Base-by-base conservation (phyloP, 352 stramenopile species). In the Pythium brachiatum region DNA sequence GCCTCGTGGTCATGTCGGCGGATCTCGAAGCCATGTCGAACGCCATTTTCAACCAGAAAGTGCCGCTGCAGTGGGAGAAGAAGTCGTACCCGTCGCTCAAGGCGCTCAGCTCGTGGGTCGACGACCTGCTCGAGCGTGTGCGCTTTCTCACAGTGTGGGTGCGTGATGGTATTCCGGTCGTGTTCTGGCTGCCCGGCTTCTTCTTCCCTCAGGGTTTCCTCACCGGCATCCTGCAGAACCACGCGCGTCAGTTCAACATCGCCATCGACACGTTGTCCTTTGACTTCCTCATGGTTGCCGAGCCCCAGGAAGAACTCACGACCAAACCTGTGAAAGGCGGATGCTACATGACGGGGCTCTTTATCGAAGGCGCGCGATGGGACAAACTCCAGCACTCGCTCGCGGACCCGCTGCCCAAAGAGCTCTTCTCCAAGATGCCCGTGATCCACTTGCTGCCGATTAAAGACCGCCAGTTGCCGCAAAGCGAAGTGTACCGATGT, bases 11-110 rank as follows among this genome's bases (percentile, higher is more conserved):
- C 56, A 88, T 88, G 76, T 86, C 76, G 36, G 61, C 72, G 4
- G 77, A 86, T 32, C 69, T 88, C 18, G 79, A 88, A 47, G 85
- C 76, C 18, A 96, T 97, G 86, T 86, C 82, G 11, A 90, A 86
- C 20, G 81, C 72, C 25, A 68, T 97, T 27, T 95, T 94, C 64
- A 88, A 96, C 63, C 86, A 95, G 53, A 90, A 96, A 48, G 82
- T 97, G 25, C 92, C 92, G 12, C 57, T 64, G 8, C 69, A 89
- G 13, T 98, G 92, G 92, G 88, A 95, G 70, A 81, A 83, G 13
- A 93, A 94, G 60, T 88, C 83, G 16, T 98, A 97, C 44, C 90
- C 92, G 16, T 97, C 88, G n/a, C 75, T 97, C 39, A 98, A 97
- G 55, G 83, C 89, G 16, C 70, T 97, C 1, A 75, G 75, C 11